A percentile compares a stretch with the other conserved stretches of the same genome.
phyloP scores from a whole-genome alignment of 768 basidiomycete species.

The Cystofilobasidium capitatum region DNA sequence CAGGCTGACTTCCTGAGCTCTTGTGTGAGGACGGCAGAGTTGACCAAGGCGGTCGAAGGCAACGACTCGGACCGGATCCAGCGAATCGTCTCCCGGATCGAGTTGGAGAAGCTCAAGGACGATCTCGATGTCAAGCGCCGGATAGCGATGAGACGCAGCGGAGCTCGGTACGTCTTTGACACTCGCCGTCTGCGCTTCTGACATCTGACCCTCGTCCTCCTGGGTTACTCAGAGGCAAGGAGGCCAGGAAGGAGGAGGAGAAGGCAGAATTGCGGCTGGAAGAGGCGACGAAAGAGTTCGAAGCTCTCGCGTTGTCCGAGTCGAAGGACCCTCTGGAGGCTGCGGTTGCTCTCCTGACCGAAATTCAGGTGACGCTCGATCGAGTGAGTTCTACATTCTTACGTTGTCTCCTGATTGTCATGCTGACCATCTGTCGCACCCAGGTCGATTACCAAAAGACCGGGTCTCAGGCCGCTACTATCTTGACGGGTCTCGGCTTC shows the following conservation, averaged over 20 bases:
- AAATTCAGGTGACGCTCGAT: constrained; percentile 32
- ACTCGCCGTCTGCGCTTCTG: not conserved
- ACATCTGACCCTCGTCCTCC: not conserved
- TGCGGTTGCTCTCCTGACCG: constrained; percentile 25
- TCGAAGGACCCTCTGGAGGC: not conserved
- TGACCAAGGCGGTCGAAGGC: constrained; percentile 32
- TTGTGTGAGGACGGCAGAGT: constrained; percentile 24
- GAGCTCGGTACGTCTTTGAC: constrained; percentile 40
- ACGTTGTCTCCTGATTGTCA: too few relatives aligned
- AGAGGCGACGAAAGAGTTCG: constrained; percentile 15
- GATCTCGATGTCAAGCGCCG: constrained; percentile 41
- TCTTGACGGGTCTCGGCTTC: constrained; percentile 57
- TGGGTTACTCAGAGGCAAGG: constrained; percentile 42
- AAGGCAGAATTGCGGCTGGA: constrained; percentile 1
- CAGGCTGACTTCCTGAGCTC: too few relatives aligned
- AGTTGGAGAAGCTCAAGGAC: constrained; percentile 29
- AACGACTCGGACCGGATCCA: constrained; percentile 26
- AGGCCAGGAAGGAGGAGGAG: constrained; percentile 40
- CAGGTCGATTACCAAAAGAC: constrained; percentile 35
- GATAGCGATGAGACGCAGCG: constrained; percentile 49
- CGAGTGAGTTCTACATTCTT: constrained; percentile 30
- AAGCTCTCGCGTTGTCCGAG: not conserved
- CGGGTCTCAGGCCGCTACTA: constrained; percentile 43
- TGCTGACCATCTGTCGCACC: not conserved
- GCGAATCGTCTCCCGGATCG: constrained; percentile 25